Evolutionary conservation across 805 yeast genomes (phyloP).

Genomic region (Brettanomyces bruxellensis): DNA sequence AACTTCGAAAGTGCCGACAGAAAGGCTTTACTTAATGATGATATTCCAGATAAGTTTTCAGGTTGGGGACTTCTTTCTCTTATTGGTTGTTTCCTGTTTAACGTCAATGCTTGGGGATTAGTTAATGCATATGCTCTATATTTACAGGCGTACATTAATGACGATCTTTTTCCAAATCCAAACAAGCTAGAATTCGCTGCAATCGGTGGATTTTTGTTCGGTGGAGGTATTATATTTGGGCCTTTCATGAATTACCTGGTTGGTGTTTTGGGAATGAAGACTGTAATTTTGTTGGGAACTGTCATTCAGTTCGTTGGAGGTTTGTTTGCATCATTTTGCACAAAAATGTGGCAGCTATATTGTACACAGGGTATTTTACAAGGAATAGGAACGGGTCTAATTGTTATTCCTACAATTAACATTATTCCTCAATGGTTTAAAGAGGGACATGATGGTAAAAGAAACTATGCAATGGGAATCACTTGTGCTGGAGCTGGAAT

Average conservation of each 20-base stretch:
- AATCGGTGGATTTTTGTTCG: conserved; percentile 61
- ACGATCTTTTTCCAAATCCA: conserved; percentile 45
- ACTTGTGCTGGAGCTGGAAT: conserved; percentile 43
- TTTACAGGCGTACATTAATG: conserved; percentile 44
- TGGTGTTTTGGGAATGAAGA: conserved; percentile 34
- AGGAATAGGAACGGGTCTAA: conserved; percentile 48
- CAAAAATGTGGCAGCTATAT: conserved; percentile 54
- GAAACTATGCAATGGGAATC: conserved; percentile 44
- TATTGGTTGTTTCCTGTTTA: conserved; percentile 38
- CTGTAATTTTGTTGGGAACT: conserved; percentile 38
- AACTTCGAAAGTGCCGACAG: conserved; percentile 3
- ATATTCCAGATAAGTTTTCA: conserved; percentile 54
- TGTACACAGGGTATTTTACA: conserved; percentile 60
- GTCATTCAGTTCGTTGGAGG: conserved; percentile 43
- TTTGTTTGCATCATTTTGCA: conserved; percentile 52
- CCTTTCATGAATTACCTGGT: conserved; percentile 40
- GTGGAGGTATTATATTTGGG: conserved; percentile 38
- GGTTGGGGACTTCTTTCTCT: conserved; percentile 51
- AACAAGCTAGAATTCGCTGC: conserved; percentile 51
- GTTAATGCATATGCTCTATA: conserved; percentile 60
- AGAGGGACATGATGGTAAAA: conserved; percentile 30
- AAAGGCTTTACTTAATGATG: conserved; percentile 7
- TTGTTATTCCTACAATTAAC: conserved; percentile 49
- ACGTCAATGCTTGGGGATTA: conserved; percentile 66
- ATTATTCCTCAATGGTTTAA: conserved; percentile 63